phyloP scores from a whole-genome alignment of 1,284 basidiomycete genomes.

The Austroboletus rostrupii region DNA sequence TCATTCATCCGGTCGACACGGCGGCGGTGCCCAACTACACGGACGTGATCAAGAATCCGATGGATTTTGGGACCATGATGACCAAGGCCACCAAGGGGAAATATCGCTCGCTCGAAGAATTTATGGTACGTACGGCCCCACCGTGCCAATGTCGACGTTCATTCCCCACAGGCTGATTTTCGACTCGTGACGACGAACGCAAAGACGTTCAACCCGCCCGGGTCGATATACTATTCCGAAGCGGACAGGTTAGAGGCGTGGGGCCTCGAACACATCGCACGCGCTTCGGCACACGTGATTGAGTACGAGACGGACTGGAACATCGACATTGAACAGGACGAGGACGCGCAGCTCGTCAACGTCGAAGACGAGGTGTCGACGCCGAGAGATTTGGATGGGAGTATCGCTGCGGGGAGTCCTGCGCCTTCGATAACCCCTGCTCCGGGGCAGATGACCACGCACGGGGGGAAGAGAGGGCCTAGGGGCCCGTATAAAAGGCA shows the following conservation, averaged over 20 bases:
- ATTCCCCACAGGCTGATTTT: constrained; percentile 53
- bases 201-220: constrained; percentile 69
- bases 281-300: constrained; percentile 65
- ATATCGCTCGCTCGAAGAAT: constrained; percentile 74
- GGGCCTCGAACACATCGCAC: constrained; percentile 68
- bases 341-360: constrained; percentile 41
- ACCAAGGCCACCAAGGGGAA: constrained; percentile 59
- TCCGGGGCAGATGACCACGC: constrained; percentile 36
- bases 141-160: neutral
- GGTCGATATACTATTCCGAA: constrained; percentile 67
- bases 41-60: constrained; percentile 67
- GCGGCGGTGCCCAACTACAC: constrained; percentile 65
- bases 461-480: constrained; percentile 32
- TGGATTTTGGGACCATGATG: constrained; percentile 82
- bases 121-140: constrained; percentile 48
- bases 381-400: constrained; percentile 22
- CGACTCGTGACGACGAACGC: constrained; percentile 70
- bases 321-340: constrained; percentile 72
- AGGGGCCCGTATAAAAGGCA: constrained; percentile 49
- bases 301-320: constrained; percentile 81
- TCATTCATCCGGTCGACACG: constrained; percentile 66
- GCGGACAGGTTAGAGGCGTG: constrained; percentile 65
- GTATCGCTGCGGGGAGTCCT: constrained; percentile 23
- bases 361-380: constrained; percentile 23
- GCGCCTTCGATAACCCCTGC: constrained; percentile 20